Base-by-base conservation (phyloP, 2,329 filamentous ascomycete species). In the Diaporthe sp. region DNA sequence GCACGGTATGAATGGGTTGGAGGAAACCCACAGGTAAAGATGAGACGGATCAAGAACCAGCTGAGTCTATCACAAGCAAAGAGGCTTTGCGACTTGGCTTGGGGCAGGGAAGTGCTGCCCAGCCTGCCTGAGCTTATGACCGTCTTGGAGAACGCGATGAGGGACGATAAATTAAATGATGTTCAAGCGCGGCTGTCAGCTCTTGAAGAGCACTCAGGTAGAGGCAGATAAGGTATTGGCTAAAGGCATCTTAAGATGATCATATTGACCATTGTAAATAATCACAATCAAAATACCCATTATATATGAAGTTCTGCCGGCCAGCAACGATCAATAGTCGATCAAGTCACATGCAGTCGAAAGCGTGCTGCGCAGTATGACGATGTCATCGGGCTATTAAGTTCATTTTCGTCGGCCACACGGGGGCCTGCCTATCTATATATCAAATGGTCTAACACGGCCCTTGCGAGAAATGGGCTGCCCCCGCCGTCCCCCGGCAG, bases 51-150 rank as follows among this genome's bases (percentile, higher is more conserved):
- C 10, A 74, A 42, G 2, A 83, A 83, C 74, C 79, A 76, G 28
- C 76, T 85, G 17, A 79, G 78, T 4, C 72, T 86, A 4, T 57
- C 69, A 9, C 79, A 84, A 57, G 83, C 84, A 74, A 85, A 84
- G 78, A 73, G 57, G 3, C 71, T 84, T n/a, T 81, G 84, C 53
- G 83, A 86, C 49, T 77, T 80, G 22, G 84, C 84, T 0, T 87
- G 85, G 85, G 83, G 81, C 22, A 72, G 72, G 13, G 78, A 80
- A 9, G 74, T 86, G 13, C 80, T 86, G 7, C 82, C 83, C 8
- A 71, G 80, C 0, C 28, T 83, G 10, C 72, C 80, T 1, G 74
- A 80, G 59, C 75, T 86, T 34, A 67, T 77, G 55, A 75, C 74
- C 9, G 70, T 79, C 4, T 78, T 85, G 22, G 77, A 79, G n/a